phyloP scores from a whole-genome alignment of 305 asterid species.

The Withania somnifera region DNA sequence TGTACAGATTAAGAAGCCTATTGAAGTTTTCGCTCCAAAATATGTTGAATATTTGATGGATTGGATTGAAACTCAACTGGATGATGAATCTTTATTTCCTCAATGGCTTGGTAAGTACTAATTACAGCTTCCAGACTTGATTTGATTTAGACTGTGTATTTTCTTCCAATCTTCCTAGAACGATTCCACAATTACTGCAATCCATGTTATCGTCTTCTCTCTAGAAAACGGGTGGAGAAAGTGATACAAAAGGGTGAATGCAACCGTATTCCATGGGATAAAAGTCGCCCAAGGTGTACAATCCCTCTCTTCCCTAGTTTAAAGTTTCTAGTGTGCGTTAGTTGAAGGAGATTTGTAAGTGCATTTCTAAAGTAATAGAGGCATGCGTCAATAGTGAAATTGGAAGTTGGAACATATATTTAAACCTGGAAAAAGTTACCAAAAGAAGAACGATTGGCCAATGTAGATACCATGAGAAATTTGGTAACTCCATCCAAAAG shows the following conservation, averaged over 20 bases:
- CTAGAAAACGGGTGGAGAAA: neutral
- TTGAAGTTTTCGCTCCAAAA: slow-evolving; percentile 8
- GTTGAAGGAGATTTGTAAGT: neutral
- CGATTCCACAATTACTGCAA: neutral
- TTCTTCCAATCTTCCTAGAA: neutral
- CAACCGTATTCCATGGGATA: neutral
- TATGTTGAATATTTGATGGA: slow-evolving; percentile 1
- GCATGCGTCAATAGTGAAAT: neutral
- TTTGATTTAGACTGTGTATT: neutral
- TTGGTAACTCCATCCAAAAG: neutral
- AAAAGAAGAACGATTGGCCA: neutral
- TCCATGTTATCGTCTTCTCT: neutral
- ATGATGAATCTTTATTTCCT: slow-evolving; percentile 80
- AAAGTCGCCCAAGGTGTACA: neutral
- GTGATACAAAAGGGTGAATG: neutral
- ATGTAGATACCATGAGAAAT: neutral
- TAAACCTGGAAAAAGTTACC: neutral
- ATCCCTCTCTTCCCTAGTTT: neutral
- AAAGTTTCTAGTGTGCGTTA: neutral
- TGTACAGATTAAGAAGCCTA: slow-evolving; percentile 76
- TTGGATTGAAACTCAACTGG: slow-evolving; percentile 52
- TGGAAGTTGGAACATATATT: neutral
- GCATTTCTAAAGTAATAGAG: neutral
- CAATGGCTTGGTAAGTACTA: slow-evolving; percentile 63
- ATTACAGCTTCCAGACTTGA: neutral